Conservation (phyloP, 2,329 filamentous ascomycete genomes). For the Boeremia exigua region DNA sequence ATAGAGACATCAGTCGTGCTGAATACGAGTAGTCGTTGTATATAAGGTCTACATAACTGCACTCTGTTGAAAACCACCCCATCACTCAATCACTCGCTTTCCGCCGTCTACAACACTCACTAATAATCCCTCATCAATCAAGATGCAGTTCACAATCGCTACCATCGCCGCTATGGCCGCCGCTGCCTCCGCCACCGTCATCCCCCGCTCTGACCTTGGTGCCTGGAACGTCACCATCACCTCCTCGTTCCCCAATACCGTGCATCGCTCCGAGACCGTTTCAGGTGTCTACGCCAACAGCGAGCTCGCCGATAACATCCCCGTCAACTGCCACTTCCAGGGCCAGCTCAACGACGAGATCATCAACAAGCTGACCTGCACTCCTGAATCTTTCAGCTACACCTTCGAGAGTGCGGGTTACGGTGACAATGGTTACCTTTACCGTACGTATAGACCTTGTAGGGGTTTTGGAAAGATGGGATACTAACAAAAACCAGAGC, state of each 20-base stretch:
- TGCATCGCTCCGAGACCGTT: not conserved
- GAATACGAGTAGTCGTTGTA: not conserved
- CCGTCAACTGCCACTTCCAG: not conserved
- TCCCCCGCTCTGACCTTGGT: not conserved
- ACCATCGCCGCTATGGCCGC: not conserved
- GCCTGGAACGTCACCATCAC: slow-evolving; percentile 1
- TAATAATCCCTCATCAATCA: not conserved
- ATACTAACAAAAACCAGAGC: not conserved
- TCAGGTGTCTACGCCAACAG: not conserved
- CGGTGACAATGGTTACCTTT: not conserved
- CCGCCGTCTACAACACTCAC: not conserved
- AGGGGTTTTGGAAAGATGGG: not conserved
- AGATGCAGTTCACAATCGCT: not conserved
- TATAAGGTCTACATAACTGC: not conserved
- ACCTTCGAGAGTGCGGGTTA: not conserved
- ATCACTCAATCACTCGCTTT: not conserved
- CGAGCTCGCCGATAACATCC: not conserved
- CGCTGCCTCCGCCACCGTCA: not conserved
- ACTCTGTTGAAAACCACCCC: not conserved
- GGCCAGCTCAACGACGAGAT: not conserved
- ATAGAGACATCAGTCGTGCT: not conserved
- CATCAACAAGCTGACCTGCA: not conserved
- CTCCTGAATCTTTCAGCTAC: not conserved
- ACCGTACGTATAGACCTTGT: not conserved
- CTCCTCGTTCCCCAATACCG: not conserved